These are phyloP conservation scores for Orbilia brochopaga DNA, from an alignment of 2,329 filamentous ascomycete genomes.

Conservation along the genomic window DNA sequence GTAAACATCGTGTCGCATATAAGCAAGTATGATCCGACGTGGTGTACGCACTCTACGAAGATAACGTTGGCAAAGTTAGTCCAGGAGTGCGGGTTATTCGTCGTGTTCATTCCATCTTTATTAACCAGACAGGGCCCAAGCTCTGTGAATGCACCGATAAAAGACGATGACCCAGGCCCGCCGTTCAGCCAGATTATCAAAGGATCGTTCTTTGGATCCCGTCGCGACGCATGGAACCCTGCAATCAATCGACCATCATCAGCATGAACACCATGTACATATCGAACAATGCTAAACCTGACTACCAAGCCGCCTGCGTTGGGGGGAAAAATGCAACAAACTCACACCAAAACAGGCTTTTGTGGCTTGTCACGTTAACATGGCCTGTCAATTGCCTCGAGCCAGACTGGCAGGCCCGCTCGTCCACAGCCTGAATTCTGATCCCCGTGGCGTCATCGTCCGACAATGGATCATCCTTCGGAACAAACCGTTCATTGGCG, in stretches of 20 bases:
- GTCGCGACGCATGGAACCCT: conserved; percentile 99
- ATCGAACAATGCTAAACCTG: no score
- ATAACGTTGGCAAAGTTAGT: conserved; percentile 98
- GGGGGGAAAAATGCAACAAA: conserved; percentile 32
- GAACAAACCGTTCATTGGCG: not conserved
- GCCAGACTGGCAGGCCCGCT: conserved; percentile 36
- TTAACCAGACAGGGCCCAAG: conserved; percentile 89
- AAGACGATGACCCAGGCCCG: conserved; percentile 92
- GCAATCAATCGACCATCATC: conserved; percentile 6
- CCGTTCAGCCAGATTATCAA: conserved; percentile 95
- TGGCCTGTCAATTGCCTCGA: conserved; percentile 41
- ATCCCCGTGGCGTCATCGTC: conserved; percentile 26
- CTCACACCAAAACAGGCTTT: conserved; percentile 47
- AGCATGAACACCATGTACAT: not conserved
- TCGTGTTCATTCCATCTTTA: conserved; percentile 74
- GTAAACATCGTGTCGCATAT: no score
- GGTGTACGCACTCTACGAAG: conserved; percentile 76
- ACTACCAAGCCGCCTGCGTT: conserved; percentile 9
- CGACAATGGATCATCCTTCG: conserved; percentile 12
- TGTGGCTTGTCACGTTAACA: conserved; percentile 43
- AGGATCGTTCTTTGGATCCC: conserved; percentile 95
- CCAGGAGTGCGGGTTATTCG: conserved; percentile 90
- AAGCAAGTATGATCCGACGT: no score
- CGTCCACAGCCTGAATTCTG: conserved; percentile 28
- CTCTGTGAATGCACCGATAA: conserved; percentile 97